A percentile compares a stretch with the other conserved stretches of the same genome.
phyloP scores from a whole-genome alignment of 2,329 filamentous ascomycete species.

The Aspergillus sp. region DNA sequence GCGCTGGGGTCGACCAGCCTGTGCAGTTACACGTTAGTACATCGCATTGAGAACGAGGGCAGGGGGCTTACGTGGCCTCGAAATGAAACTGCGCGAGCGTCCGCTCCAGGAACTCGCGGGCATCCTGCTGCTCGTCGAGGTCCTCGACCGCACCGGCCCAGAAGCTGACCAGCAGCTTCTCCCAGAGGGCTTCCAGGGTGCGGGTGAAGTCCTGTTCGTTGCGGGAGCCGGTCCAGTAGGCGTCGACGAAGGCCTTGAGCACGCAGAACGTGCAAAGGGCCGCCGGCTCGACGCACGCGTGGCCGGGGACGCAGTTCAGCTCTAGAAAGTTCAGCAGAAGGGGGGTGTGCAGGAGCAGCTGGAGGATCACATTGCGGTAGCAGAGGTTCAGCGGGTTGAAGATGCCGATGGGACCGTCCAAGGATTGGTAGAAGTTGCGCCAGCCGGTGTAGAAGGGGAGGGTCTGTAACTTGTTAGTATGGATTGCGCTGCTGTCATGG shows the following conservation, averaged over 20 bases:
- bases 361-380: conserved; percentile 28
- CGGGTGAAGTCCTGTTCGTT: background rate
- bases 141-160: background rate
- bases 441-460: background rate
- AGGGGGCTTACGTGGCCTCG: background rate
- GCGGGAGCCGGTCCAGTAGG: conserved; percentile 17
- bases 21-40: background rate
- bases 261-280: conserved; percentile 10
- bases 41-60: background rate
- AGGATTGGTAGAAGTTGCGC: background rate
- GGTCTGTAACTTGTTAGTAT: too few relatives aligned
- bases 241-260: conserved; percentile 9
- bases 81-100: conserved; percentile 7
- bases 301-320: background rate
- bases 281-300: background rate
- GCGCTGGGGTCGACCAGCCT: background rate
- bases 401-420: conserved; percentile 8
- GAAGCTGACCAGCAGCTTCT: background rate
- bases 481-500: too few relatives aligned
- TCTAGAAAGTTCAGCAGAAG: conserved; percentile 24
- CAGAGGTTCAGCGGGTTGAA: conserved; percentile 14
- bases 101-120: conserved; percentile 15
- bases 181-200: conserved; percentile 8
- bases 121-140: conserved; percentile 15
- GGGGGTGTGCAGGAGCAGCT: conserved; percentile 25